Conservation (phyloP, 2,329 filamentous ascomycete genomes). For the Paraphoma sp. region DNA sequence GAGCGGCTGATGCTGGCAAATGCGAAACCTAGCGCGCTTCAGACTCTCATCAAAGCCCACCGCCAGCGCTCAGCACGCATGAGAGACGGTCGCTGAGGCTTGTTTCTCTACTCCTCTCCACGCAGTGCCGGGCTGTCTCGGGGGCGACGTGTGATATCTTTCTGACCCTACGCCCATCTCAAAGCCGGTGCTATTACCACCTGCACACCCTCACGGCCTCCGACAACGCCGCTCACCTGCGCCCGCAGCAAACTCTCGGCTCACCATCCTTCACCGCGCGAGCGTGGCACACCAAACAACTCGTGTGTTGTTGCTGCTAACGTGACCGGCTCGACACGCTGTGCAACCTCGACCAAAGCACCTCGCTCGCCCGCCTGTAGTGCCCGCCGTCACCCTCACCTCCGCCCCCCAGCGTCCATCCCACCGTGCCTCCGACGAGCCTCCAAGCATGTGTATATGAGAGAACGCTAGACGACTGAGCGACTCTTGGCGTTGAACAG, state of each 20-base stretch:
- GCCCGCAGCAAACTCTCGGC: not conserved
- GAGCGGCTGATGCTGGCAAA: not conserved
- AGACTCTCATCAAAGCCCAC: not conserved
- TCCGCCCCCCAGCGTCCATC: constrained; percentile 4
- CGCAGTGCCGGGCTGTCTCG: constrained; percentile 1
- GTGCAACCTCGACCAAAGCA: constrained; percentile 14
- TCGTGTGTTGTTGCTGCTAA: not conserved
- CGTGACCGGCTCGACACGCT: constrained; percentile 5
- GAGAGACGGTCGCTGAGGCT: constrained; percentile 7
- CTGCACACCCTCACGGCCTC: constrained; percentile 6
- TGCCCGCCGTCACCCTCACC: constrained; percentile 7
- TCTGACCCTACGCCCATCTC: not conserved
- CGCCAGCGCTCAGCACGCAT: not conserved
- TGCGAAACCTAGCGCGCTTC: not conserved
- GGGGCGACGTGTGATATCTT: constrained; percentile 16
- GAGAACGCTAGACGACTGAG: not conserved
- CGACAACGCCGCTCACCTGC: constrained; percentile 10
- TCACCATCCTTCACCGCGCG: not conserved
- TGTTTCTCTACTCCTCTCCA: constrained; percentile 9
- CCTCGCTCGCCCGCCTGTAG: constrained; percentile 10
- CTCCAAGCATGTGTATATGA: constrained; percentile 6
- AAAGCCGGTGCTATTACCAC: constrained; percentile 1
- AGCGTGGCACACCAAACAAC: not conserved
- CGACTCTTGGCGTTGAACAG: constrained; percentile 2
- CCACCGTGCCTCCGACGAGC: not conserved